Percentiles rank a stretch among this genome's conserved stretches.
Evolutionary conservation across 768 basidiomycete species (phyloP).

Genomic region (Lactarius psammicola): DNA sequence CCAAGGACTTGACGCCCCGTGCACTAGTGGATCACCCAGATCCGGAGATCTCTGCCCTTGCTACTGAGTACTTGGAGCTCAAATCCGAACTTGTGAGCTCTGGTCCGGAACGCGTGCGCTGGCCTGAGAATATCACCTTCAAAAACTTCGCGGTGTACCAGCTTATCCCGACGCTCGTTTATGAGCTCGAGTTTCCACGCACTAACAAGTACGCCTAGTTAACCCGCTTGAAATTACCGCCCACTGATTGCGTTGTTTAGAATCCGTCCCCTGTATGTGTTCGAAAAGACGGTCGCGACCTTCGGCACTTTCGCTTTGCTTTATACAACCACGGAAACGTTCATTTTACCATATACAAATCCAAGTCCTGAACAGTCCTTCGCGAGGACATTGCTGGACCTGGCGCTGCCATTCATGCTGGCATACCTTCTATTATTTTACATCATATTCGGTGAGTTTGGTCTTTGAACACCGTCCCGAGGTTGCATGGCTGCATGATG

Average conservation of each 20-base stretch:
- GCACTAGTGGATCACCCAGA: slow-evolving; percentile 66
- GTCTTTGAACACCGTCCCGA: background rate
- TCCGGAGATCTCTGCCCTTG: slow-evolving; percentile 59
- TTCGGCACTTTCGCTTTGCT: slow-evolving; percentile 96
- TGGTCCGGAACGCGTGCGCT: slow-evolving; percentile 65
- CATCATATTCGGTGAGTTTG: slow-evolving; percentile 70
- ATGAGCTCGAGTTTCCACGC: slow-evolving; percentile 94
- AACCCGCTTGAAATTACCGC: background rate
- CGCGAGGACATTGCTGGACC: slow-evolving; percentile 72
- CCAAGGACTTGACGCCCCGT: slow-evolving; percentile 38
- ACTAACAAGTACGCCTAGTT: slow-evolving; percentile 64
- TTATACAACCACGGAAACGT: slow-evolving; percentile 89
- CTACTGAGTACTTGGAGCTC: slow-evolving; percentile 73
- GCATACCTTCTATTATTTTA: slow-evolving; percentile 85
- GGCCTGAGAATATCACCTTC: slow-evolving; percentile 82
- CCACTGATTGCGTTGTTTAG: slow-evolving; percentile 32
- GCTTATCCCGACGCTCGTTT: slow-evolving; percentile 88
- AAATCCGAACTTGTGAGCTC: slow-evolving; percentile 71
- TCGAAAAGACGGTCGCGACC: slow-evolving; percentile 72
- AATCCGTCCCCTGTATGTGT: slow-evolving; percentile 76
- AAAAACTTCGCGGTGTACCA: slow-evolving; percentile 84
- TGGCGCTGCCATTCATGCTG: slow-evolving; percentile 92
- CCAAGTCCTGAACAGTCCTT: slow-evolving; percentile 70
- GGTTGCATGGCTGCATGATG: slow-evolving; percentile 9
- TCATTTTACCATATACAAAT: slow-evolving; percentile 79